Percentiles rank a stretch among this genome's conserved stretches.
These are phyloP conservation scores for Elaeagnus macrophylla DNA, from an alignment of 306 rosid genomes.

Conservation along the genomic window DNA sequence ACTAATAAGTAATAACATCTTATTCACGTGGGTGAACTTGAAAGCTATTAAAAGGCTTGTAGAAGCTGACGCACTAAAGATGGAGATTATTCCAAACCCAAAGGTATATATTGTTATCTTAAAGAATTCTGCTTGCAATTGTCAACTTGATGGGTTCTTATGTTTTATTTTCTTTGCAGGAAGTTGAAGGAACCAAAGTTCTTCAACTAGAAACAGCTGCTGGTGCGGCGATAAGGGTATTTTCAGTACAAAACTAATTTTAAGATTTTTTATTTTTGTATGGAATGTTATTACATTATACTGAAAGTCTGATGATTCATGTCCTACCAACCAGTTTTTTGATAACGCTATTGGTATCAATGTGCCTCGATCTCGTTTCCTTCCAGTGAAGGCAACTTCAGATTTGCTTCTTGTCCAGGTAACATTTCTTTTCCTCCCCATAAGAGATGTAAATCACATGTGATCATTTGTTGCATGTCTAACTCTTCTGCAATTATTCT, in stretches of 20 bases:
- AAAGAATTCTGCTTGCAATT: no score
- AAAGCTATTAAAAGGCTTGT: conserved; percentile 46
- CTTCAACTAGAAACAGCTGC: conserved; percentile 33
- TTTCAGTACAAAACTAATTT: conserved; percentile 5
- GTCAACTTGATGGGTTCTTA: no score
- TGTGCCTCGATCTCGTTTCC: conserved; percentile 46
- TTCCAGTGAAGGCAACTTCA: conserved; percentile 47
- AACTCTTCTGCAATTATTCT: conserved; percentile 12
- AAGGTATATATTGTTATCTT: no score
- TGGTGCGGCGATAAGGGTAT: conserved; percentile 42
- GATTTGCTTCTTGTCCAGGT: conserved; percentile 63
- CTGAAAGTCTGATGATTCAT: no score
- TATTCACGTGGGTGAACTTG: conserved; percentile 64
- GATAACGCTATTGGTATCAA: conserved; percentile 40
- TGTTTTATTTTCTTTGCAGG: conserved; percentile 26
- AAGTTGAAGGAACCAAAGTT: conserved; percentile 24
- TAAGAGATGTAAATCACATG: background rate
- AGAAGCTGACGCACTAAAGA: conserved; percentile 33
- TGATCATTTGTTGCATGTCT: conserved; percentile 2
- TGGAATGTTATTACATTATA: conserved; percentile 10
- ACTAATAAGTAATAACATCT: conserved; percentile 7
- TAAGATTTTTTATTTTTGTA: background rate
- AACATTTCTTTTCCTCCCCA: background rate
- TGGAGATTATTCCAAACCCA: conserved; percentile 18
- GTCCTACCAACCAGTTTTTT: conserved; percentile 44